A percentile compares a stretch with the other conserved stretches of the same genome.
phyloP scores from a whole-genome alignment of 768 basidiomycete genomes.

The Gloeopeniophorella convolvens region DNA sequence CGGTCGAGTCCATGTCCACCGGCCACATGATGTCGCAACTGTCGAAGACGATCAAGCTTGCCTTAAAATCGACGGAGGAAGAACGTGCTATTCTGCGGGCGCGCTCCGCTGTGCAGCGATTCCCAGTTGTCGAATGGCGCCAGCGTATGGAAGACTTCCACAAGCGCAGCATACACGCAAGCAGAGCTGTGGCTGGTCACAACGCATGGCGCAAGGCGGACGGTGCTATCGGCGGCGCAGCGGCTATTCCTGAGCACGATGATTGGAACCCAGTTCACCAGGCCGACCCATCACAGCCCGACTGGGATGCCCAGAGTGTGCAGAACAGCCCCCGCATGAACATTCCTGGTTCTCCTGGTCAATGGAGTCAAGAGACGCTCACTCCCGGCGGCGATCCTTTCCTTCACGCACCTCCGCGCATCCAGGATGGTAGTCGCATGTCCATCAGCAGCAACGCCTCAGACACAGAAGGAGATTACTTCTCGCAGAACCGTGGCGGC shows the following conservation, averaged over 20 bases:
- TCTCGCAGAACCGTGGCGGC: slow-evolving; percentile 35
- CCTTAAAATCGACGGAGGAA: slow-evolving; percentile 83
- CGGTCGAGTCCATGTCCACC: slow-evolving; percentile 89
- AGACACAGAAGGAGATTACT: slow-evolving; percentile 57
- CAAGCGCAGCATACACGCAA: slow-evolving; percentile 68
- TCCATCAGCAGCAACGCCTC: slow-evolving; percentile 42
- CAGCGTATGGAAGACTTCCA: slow-evolving; percentile 96
- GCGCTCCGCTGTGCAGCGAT: slow-evolving; percentile 89
- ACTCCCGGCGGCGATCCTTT: slow-evolving; percentile 39
- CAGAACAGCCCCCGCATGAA: slow-evolving; percentile 34
- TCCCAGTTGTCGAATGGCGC: slow-evolving; percentile 98
- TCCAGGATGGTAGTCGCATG: slow-evolving; percentile 25
- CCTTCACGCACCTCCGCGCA: slow-evolving; percentile 34
- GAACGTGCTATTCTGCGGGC: slow-evolving; percentile 91
- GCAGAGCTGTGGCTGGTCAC: slow-evolving; percentile 58
- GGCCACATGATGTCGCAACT: slow-evolving; percentile 93
- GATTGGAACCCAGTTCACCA: slow-evolving; percentile 76
- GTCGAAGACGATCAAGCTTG: slow-evolving; percentile 91
- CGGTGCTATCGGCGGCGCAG: slow-evolving; percentile 41
- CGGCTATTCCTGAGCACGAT: slow-evolving; percentile 55
- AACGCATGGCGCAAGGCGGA: slow-evolving; percentile 78
- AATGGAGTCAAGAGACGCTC: slow-evolving; percentile 56
- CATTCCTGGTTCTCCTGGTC: slow-evolving; percentile 51
- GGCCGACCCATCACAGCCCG: slow-evolving; percentile 60
- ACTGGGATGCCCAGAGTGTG: slow-evolving; percentile 65